These are phyloP conservation scores for Elongisporangium undulatum DNA, from an alignment of 352 stramenopile genomes.

Conservation along the genomic window DNA sequence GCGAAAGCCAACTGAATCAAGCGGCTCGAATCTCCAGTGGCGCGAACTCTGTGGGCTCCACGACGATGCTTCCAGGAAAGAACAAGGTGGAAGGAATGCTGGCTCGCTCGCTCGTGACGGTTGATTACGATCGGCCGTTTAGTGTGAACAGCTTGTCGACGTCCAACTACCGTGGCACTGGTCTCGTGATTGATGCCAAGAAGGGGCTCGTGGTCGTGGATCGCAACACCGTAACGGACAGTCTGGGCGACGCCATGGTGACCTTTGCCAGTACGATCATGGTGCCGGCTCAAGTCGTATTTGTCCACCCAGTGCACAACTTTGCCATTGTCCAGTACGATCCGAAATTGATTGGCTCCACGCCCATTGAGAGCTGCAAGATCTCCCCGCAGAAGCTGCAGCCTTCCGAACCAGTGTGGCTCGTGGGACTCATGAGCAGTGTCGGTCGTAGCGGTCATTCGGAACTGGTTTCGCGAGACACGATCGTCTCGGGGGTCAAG, in stretches of 20 bases:
- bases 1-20: slow-evolving; percentile 7
- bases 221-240: slow-evolving; percentile 89
- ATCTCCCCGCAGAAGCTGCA: slow-evolving; percentile 53
- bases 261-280: slow-evolving; percentile 90
- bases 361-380: slow-evolving; percentile 74
- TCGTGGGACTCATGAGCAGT: slow-evolving; percentile 82
- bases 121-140: slow-evolving; percentile 84
- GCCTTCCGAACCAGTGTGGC: slow-evolving; percentile 79
- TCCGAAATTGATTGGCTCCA: slow-evolving; percentile 79
- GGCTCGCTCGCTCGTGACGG: slow-evolving; percentile 76
- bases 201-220: slow-evolving; percentile 90
- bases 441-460: slow-evolving; percentile 74
- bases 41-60: slow-evolving; percentile 54
- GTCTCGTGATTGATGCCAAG: slow-evolving; percentile 84
- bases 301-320: slow-evolving; percentile 92
- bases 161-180: slow-evolving; percentile 82
- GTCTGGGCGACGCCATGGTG: slow-evolving; percentile 84
- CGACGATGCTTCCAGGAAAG: slow-evolving; percentile 75
- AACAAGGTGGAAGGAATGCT: slow-evolving; percentile 81
- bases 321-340: slow-evolving; percentile 92
- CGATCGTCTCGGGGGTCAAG: slow-evolving; percentile 83
- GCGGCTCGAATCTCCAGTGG: slow-evolving; percentile 2
- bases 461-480: slow-evolving; percentile 81
- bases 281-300: slow-evolving; percentile 83
- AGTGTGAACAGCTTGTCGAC: slow-evolving; percentile 84